Evolutionary conservation across 176 grass and related monocot species (phyloP), one percentile per base, ranked within the genome.

Genomic region (Rhynchospora breviuscula): DNA sequence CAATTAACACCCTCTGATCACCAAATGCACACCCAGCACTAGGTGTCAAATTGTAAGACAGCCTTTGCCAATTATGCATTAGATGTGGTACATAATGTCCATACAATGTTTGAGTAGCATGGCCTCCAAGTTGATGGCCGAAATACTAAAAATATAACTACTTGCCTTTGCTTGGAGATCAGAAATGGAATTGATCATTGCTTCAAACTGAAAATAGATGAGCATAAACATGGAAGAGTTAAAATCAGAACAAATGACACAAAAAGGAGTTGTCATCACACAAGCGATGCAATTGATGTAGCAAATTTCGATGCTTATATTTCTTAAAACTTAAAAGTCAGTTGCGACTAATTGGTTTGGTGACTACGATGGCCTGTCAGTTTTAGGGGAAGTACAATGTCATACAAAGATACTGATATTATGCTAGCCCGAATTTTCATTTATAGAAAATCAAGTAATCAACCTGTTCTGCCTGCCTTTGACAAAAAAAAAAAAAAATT

Each of bases 101-200:
- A 74, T 18, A 47, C 21, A 46, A 3, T 47, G 18, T 10, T 72
- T 21, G 6, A 72, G 43, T 72, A 47, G 17, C 40, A 72, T 72
- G 68, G 43, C 45, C 48, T 51, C 21, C n/a, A 51, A 23, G 19
- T 49, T 13, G 19, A 11, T 23, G 51, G 21, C 70, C 6, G 11
- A 74, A 74, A 49, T 25, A 8, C 45, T 23, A 52, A 21, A 21
- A 52, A 26, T 23, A 7, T 25, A 51, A 75, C 25, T 43, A 52
- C 79, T 66, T 66, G 79, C 79, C 79, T 81, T 81, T 47, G 35
- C 23, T 81, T 81, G 59, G 10, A 81, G 79, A 13, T 81, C 79
- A 29, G 79, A 81, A 81, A 81, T 81, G 8, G 79, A 61, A 48
- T 81, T 35, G 18, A 51, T 35, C 79, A 49, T 81, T 14, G 31